Conservation (phyloP, 306 rosid species). For the Datisca glomerata region DNA sequence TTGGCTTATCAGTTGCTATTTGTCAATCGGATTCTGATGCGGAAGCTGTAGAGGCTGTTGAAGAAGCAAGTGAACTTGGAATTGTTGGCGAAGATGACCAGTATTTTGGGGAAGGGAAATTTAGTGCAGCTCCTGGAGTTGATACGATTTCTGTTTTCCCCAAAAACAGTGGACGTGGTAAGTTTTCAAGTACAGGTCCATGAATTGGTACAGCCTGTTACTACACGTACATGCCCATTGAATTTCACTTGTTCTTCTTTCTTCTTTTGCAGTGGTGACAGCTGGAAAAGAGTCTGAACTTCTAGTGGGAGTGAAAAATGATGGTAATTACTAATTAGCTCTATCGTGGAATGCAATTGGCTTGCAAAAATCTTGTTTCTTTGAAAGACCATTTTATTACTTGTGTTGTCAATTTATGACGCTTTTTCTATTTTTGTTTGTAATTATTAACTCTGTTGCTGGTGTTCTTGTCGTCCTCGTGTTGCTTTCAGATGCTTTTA, state of each 20-base stretch:
- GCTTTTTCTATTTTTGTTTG: too few species aligned
- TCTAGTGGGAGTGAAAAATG: constrained; percentile 72
- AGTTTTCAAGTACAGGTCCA: constrained; percentile 9
- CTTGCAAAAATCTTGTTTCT: too few species aligned
- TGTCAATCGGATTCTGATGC: constrained; percentile 46
- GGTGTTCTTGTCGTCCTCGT: too few species aligned
- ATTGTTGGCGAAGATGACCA: constrained; percentile 61
- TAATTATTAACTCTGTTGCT: too few species aligned
- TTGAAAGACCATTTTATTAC: too few species aligned
- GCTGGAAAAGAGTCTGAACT: constrained; percentile 87
- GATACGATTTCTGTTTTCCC: constrained; percentile 68
- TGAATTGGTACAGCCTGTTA: not conserved
- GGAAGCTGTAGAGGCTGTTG: constrained; percentile 36
- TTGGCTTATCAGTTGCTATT: constrained; percentile 42
- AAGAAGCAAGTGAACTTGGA: constrained; percentile 60
- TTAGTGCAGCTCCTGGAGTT: constrained; percentile 63
- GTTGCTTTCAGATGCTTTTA: too few species aligned
- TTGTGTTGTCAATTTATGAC: too few species aligned
- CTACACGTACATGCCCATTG: not conserved
- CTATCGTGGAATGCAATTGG: too few species aligned
- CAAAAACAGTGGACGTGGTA: constrained; percentile 57
- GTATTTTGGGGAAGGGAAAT: constrained; percentile 51
- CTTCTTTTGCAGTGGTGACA: constrained; percentile 46
- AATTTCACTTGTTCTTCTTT: constrained; percentile 7
- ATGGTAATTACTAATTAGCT: constrained; percentile 79